phyloP scores from a whole-genome alignment of 495 filamentous ascomycete genomes.

The Copromyces sp. region DNA sequence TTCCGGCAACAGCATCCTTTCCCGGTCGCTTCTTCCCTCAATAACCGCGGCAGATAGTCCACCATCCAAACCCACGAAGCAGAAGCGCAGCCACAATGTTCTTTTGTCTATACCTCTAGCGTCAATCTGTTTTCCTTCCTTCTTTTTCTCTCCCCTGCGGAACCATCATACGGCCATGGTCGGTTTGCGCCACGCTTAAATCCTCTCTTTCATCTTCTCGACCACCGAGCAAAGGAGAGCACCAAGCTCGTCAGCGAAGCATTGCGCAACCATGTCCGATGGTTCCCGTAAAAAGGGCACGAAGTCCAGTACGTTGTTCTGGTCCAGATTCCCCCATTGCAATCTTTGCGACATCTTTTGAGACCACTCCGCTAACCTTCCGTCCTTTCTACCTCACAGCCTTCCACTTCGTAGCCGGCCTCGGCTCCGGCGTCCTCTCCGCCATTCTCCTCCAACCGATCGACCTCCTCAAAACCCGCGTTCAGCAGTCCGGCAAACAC shows the following conservation, averaged over 20 bases:
- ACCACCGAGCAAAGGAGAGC: neutral
- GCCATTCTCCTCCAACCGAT: conserved; percentile 89
- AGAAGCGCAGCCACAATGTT: neutral
- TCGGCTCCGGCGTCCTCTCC: conserved; percentile 74
- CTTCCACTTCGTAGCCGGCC: conserved; percentile 85
- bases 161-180: neutral
- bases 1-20: neutral
- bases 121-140: neutral
- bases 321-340: neutral
- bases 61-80: neutral
- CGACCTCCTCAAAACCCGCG: conserved; percentile 91
- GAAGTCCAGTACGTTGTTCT: conserved; percentile 22
- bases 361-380: neutral
- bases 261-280: conserved; percentile 25
- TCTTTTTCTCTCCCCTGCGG: neutral
- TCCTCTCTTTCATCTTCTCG: neutral
- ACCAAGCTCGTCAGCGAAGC: neutral
- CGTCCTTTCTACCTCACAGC: conserved; percentile 14
- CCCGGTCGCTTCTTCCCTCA: neutral
- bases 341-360: neutral
- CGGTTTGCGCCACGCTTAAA: neutral
- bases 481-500: conserved; percentile 61
- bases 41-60: neutral
- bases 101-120: neutral
- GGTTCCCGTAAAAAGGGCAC: conserved; percentile 20